Base-by-base conservation (phyloP, 2,329 filamentous ascomycete species). In the Penicillium sp. region DNA sequence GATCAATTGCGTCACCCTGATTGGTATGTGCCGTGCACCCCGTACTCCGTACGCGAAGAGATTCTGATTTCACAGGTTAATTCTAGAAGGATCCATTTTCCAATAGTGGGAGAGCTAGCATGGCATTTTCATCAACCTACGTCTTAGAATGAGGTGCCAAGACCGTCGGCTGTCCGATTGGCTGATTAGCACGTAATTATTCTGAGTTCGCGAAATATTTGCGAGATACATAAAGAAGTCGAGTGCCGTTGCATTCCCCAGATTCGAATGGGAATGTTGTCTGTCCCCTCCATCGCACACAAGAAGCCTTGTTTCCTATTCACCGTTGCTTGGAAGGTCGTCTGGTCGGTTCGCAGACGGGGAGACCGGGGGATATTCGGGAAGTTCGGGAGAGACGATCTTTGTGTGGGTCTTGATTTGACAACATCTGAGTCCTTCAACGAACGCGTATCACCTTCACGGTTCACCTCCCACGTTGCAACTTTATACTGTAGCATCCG, bases 31-130 rank as follows among this genome's bases (percentile, higher is more conserved):
- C n/a, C n/a, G n/a, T n/a, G n/a, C n/a, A n/a, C n/a, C n/a, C n/a
- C n/a, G n/a, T n/a, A n/a, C n/a, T n/a, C n/a, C n/a, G n/a, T n/a
- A n/a, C n/a, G n/a, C n/a, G n/a, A n/a, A n/a, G 14, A 8, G 31
- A 16, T 30, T 25, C 22, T 9, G 18, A 30, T 44, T 35, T 36
- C 12, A 25, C 22, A 44, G 28, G 12, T 33, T 10, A 33, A 30
- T 48, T 47, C 45, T 16, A 30, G 37, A 46, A 40, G 43, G 44
- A 29, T 12, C 43, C 43, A 31, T 39, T 31, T 1, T 36, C 34
- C 45, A 48, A 36, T 48, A 48, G 39, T 18, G 29, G 13, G 4
- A 33, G 12, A 19, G 39, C n/a, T 37, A 25, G 27, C 5, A 25
- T 33, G 14, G 39, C 25, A 13, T 11, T 10, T 43, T n/a, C 14